Percentiles rank a stretch among this genome's conserved stretches.
These are phyloP conservation scores for Fusarium camptoceras DNA, from an alignment of 2,329 filamentous ascomycete genomes.

Conservation along the genomic window DNA sequence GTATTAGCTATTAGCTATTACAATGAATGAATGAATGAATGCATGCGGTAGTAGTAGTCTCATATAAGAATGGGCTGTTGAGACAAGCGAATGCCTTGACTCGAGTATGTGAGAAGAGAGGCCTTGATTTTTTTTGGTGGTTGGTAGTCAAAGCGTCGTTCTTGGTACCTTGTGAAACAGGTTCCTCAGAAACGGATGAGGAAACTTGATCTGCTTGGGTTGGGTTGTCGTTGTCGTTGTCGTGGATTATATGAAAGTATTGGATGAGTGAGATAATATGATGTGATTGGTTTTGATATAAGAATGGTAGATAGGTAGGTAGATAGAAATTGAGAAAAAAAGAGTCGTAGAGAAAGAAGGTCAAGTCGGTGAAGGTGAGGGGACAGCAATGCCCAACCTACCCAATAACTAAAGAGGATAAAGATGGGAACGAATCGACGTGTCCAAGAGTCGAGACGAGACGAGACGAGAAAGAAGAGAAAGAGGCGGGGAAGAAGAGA, in stretches of 20 bases:
- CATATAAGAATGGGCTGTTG: constrained; percentile 30
- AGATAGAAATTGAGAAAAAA: constrained; percentile 5
- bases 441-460: constrained; percentile 12
- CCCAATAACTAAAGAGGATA: constrained; percentile 25
- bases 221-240: neutral
- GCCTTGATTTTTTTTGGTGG: constrained; percentile 11
- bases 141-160: constrained; percentile 26
- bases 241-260: neutral
- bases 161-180: constrained; percentile 16
- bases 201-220: constrained; percentile 12
- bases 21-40: constrained; percentile 13
- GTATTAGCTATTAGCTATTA: constrained; percentile 39
- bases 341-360: constrained; percentile 20
- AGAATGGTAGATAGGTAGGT: neutral
- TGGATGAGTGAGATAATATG: neutral
- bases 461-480: neutral
- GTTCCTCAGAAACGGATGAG: constrained; percentile 30
- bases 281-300: constrained; percentile 12
- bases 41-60: constrained; percentile 35
- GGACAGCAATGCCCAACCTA: constrained; percentile 22
- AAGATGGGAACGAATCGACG: constrained; percentile 22
- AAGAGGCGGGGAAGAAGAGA: neutral
- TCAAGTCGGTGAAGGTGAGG: constrained; percentile 29
- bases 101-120: neutral
- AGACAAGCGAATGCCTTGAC: constrained; percentile 35